A percentile compares a stretch with the other conserved stretches of the same genome.
phyloP scores from a whole-genome alignment of 345 rosid species.

The Pelargonium nanum region DNA sequence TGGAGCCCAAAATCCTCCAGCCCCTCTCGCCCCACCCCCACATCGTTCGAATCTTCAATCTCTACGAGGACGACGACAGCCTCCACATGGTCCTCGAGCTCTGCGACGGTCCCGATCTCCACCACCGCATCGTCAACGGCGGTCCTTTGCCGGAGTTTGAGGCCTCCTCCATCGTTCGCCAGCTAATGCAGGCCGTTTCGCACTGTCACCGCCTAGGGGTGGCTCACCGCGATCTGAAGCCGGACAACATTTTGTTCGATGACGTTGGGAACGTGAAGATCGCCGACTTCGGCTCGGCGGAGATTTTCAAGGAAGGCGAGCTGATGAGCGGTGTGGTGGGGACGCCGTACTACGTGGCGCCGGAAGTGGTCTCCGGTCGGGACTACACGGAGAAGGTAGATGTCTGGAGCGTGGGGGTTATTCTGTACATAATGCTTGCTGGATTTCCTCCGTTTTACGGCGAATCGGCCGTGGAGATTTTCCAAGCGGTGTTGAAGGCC shows the following conservation, averaged over 20 bases:
- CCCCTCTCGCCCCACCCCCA: slow-evolving; percentile 53
- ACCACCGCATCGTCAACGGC: slow-evolving; percentile 25
- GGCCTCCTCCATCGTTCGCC: slow-evolving; percentile 30
- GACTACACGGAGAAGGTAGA: slow-evolving; percentile 69
- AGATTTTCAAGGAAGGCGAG: slow-evolving; percentile 27
- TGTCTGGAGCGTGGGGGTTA: slow-evolving; percentile 78
- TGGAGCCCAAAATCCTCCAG: slow-evolving; percentile 55
- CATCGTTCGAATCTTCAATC: slow-evolving; percentile 40
- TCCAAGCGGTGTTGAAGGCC: slow-evolving; percentile 54
- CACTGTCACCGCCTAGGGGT: slow-evolving; percentile 63
- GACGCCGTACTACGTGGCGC: slow-evolving; percentile 79
- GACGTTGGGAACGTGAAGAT: slow-evolving; percentile 27
- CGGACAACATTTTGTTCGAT: slow-evolving; percentile 58
- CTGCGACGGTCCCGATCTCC: slow-evolving; percentile 46
- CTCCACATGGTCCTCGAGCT: slow-evolving; percentile 53
- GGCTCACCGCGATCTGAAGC: slow-evolving; percentile 73
- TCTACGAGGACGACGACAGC: slow-evolving; percentile 44
- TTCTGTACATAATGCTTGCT: slow-evolving; percentile 58
- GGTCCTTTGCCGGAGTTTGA: slow-evolving; percentile 30
- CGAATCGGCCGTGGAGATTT: slow-evolving; percentile 53
- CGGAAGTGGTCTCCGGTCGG: slow-evolving; percentile 67
- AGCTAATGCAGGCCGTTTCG: slow-evolving; percentile 44
- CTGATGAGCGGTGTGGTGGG: slow-evolving; percentile 49
- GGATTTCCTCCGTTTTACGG: slow-evolving; percentile 74
- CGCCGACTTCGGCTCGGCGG: slow-evolving; percentile 72